Conservation (phyloP, 768 basidiomycete genomes). For the Bullera alba region DNA sequence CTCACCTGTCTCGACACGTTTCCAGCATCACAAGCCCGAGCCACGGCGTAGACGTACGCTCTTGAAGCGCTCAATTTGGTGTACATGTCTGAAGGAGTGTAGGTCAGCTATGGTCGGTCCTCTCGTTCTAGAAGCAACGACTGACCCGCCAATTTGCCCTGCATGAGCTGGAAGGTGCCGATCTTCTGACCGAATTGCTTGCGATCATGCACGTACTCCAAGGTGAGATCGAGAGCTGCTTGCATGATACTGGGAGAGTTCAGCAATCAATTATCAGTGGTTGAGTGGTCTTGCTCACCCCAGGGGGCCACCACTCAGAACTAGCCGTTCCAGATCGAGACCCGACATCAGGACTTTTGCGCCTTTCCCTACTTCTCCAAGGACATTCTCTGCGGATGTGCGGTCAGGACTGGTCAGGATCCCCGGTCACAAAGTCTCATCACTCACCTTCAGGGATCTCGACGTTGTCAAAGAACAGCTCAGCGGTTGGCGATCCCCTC, state of each 20-base stretch:
- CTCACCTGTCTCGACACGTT: conserved; percentile 42
- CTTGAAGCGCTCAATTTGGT: conserved; percentile 82
- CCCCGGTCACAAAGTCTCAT: background rate
- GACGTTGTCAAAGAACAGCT: conserved; percentile 84
- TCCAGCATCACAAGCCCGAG: conserved; percentile 67
- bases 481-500: conserved; percentile 91
- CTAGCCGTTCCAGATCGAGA: conserved; percentile 82
- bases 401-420: background rate
- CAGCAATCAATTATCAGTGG: background rate
- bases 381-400: conserved; percentile 61
- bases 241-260: conserved; percentile 66
- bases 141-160: conserved; percentile 56
- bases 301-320: conserved; percentile 83
- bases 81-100: conserved; percentile 66
- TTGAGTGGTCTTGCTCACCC: conserved; percentile 53
- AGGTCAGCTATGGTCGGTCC: conserved; percentile 14
- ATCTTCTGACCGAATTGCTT: conserved; percentile 83
- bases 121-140: conserved; percentile 1
- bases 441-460: conserved; percentile 71
- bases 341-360: conserved; percentile 89
- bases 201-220: conserved; percentile 76
- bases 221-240: conserved; percentile 73
- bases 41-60: conserved; percentile 88
- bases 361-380: conserved; percentile 71
- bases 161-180: conserved; percentile 91